Evolutionary conservation across 352 stramenopile genomes (phyloP).

Genomic region (Phytopythium oedochilum): DNA sequence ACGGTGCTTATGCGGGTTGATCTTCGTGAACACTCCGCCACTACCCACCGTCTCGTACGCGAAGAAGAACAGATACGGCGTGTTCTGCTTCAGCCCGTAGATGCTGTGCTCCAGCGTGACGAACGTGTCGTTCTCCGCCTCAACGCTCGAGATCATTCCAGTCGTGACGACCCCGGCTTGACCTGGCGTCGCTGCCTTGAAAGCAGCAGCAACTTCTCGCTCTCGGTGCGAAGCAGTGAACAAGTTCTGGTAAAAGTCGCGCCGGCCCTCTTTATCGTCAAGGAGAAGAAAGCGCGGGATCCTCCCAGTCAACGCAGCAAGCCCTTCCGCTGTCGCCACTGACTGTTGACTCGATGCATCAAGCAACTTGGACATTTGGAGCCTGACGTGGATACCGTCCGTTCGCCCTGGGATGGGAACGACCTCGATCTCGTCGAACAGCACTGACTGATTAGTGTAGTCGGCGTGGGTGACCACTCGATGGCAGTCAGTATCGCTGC

Average conservation of each 20-base stretch:
- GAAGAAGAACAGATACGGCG: conserved; percentile 65
- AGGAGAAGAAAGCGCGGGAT: conserved; percentile 64
- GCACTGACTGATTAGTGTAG: conserved; percentile 69
- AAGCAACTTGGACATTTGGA: conserved; percentile 53
- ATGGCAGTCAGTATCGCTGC: conserved; percentile 29
- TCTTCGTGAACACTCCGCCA: conserved; percentile 57
- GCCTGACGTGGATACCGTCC: conserved; percentile 37
- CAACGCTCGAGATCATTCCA: conserved; percentile 34
- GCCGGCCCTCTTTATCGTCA: conserved; percentile 35
- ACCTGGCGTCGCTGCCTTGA: conserved; percentile 14
- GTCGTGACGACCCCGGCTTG: conserved; percentile 34
- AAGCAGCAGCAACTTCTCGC: conserved; percentile 16
- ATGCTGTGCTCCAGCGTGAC: conserved; percentile 35
- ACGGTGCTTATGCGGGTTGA: conserved; percentile 58
- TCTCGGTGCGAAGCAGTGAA: conserved; percentile 14
- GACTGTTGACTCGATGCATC: conserved; percentile 9
- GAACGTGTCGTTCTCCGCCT: conserved; percentile 41
- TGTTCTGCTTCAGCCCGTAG: conserved; percentile 31
- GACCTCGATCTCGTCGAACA: conserved; percentile 49
- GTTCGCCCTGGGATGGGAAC: conserved; percentile 33
- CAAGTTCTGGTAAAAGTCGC: conserved; percentile 29
- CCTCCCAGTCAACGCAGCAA: conserved; percentile 22
- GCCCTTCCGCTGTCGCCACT: conserved; percentile 10
- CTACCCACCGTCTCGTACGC: conserved; percentile 66
- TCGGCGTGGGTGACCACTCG: conserved; percentile 62